These are phyloP conservation scores for Aeschynomene evenia DNA, from an alignment of 306 rosid genomes.

Conservation along the genomic window DNA sequence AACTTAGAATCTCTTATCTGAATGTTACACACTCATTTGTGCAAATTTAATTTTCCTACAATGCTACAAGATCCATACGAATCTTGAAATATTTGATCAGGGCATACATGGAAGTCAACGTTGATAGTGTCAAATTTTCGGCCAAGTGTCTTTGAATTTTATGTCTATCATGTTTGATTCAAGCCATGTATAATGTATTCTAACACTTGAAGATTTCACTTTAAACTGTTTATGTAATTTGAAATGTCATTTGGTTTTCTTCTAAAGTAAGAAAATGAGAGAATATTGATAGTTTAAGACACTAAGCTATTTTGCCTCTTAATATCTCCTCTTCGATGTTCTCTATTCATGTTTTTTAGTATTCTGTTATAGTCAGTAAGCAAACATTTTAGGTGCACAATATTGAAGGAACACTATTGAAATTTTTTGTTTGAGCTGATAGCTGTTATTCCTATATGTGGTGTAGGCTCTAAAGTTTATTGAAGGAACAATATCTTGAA, in stretches of 20 bases:
- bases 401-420: too few species aligned
- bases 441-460: slow-evolving; percentile 12
- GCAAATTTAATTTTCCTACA: not conserved
- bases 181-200: too few species aligned
- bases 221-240: not conserved
- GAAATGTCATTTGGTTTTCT: slow-evolving; percentile 7
- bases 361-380: not conserved
- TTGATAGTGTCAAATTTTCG: not conserved
- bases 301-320: not conserved
- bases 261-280: not conserved
- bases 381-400: not conserved
- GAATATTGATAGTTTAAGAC: not conserved
- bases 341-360: not conserved
- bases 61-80: not conserved
- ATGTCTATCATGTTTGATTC: too few species aligned
- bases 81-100: not conserved
- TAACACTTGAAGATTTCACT: slow-evolving; percentile 2
- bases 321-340: not conserved
- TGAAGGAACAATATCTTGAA: not conserved
- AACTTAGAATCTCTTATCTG: too few species aligned
- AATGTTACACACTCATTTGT: too few species aligned
- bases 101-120: not conserved
- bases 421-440: too few species aligned
- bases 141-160: not conserved
- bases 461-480: slow-evolving; percentile 11